phyloP scores from a whole-genome alignment of 345 rosid genomes.

The Brassica cretica region DNA sequence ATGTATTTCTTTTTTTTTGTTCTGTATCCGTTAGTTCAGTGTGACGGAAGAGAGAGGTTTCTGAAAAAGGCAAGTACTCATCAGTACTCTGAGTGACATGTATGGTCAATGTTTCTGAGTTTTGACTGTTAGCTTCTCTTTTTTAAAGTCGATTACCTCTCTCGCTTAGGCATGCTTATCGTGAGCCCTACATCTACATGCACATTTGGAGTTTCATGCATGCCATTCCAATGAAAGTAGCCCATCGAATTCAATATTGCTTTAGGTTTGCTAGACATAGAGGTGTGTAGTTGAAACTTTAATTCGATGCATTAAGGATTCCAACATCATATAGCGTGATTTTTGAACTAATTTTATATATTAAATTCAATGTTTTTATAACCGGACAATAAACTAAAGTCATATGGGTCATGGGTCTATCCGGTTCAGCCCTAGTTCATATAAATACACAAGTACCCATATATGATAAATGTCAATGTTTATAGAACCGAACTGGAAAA shows the following conservation, averaged over 20 bases:
- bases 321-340: background rate
- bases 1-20: background rate
- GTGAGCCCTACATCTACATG: background rate
- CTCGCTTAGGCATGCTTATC: conserved; percentile 1
- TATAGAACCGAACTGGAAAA: no score
- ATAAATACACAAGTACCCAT: no score
- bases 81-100: conserved; percentile 23
- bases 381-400: no score
- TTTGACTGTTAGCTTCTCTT: conserved; percentile 6
- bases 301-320: background rate
- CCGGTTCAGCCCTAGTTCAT: no score
- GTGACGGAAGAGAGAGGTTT: conserved; percentile 11
- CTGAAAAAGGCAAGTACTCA: background rate
- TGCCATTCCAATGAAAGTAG: conserved; percentile 11
- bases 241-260: background rate
- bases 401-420: no score
- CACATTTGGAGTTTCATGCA: conserved; percentile 2
- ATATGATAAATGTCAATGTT: no score
- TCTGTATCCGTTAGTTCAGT: background rate
- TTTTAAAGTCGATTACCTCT: background rate
- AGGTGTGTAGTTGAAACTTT: conserved; percentile 2
- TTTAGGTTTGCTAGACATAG: background rate
- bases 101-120: conserved; percentile 21
- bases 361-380: no score
- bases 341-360: no score